Evolutionary conservation across 2,329 filamentous ascomycete genomes (phyloP).

Genomic region (Aspergillus pseudoviridinutans): DNA sequence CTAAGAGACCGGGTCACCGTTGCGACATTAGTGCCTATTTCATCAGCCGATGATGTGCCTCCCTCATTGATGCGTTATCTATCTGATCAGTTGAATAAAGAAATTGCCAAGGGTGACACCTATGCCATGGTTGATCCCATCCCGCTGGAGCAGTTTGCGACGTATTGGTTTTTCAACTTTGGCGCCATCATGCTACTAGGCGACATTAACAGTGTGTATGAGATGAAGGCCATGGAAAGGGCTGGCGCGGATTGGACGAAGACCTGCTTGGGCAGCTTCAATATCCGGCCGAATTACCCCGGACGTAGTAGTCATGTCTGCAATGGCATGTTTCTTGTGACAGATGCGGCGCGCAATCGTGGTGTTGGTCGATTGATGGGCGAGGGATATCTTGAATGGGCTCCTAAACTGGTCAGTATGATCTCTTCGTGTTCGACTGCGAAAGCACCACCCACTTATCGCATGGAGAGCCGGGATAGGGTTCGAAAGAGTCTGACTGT

Average conservation of each 20-base stretch:
- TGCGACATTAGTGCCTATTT: conserved; percentile 79
- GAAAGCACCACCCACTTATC: neutral
- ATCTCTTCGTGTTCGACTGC: neutral
- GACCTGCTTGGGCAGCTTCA: conserved; percentile 83
- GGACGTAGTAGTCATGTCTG: conserved; percentile 87
- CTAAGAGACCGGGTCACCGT: conserved; percentile 79
- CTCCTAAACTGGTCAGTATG: conserved; percentile 55
- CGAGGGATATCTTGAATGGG: conserved; percentile 73
- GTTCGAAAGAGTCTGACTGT: conserved; percentile 16
- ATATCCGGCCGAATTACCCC: conserved; percentile 91
- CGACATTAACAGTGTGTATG: conserved; percentile 61
- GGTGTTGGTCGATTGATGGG: conserved; percentile 74
- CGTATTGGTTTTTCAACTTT: conserved; percentile 91
- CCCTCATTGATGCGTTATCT: conserved; percentile 70
- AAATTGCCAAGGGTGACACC: conserved; percentile 88
- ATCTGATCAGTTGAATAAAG: conserved; percentile 78
- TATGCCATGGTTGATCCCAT: conserved; percentile 83
- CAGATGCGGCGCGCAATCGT: conserved; percentile 67
- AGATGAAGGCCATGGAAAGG: conserved; percentile 47
- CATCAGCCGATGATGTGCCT: conserved; percentile 72
- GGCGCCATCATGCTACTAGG: conserved; percentile 83
- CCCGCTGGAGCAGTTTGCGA: conserved; percentile 67
- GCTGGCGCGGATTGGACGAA: conserved; percentile 69
- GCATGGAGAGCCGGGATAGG: neutral
- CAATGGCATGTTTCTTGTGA: conserved; percentile 71